Evolutionary conservation across 2,329 filamentous ascomycete genomes (phyloP).

Genomic region (Trichophyton benhamiae): DNA sequence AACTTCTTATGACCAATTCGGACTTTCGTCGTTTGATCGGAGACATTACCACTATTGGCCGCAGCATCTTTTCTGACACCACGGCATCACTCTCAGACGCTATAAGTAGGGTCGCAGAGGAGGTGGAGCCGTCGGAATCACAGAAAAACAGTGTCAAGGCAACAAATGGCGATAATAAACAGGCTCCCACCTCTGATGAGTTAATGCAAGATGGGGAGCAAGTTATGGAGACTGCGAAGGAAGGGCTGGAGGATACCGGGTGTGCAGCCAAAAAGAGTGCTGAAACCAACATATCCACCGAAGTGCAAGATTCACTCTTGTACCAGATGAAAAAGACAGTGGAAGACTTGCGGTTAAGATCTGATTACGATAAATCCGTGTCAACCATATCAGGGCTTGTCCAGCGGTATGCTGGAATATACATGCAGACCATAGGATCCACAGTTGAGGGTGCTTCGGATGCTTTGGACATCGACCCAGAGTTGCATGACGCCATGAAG

Average conservation of each 20-base stretch:
- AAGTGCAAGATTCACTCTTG: constrained; percentile 60
- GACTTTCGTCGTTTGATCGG: constrained; percentile 80
- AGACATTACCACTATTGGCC: constrained; percentile 64
- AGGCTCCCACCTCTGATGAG: constrained; percentile 48
- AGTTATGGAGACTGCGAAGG: constrained; percentile 33
- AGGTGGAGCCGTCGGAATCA: constrained; percentile 55
- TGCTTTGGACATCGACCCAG: constrained; percentile 60
- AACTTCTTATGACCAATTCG: constrained; percentile 74
- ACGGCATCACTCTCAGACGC: constrained; percentile 66
- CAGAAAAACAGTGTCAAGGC: constrained; percentile 43
- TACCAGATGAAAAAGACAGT: constrained; percentile 67
- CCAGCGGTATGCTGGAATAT: constrained; percentile 63
- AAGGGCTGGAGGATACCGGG: constrained; percentile 28
- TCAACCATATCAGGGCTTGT: constrained; percentile 64
- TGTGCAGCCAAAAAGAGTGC: constrained; percentile 56
- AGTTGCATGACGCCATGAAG: constrained; percentile 59
- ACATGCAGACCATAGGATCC: constrained; percentile 60
- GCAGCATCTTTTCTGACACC: constrained; percentile 77
- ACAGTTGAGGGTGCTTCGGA: constrained; percentile 54
- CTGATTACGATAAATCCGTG: constrained; percentile 77
- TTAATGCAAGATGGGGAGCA: constrained; percentile 47
- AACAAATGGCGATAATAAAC: constrained; percentile 36
- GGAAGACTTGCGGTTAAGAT: constrained; percentile 57
- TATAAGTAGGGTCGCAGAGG: constrained; percentile 60
- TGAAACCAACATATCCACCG: constrained; percentile 58